Evolutionary conservation across 495 filamentous ascomycete genomes (phyloP).

Genomic region (Xylaria palmicola): DNA sequence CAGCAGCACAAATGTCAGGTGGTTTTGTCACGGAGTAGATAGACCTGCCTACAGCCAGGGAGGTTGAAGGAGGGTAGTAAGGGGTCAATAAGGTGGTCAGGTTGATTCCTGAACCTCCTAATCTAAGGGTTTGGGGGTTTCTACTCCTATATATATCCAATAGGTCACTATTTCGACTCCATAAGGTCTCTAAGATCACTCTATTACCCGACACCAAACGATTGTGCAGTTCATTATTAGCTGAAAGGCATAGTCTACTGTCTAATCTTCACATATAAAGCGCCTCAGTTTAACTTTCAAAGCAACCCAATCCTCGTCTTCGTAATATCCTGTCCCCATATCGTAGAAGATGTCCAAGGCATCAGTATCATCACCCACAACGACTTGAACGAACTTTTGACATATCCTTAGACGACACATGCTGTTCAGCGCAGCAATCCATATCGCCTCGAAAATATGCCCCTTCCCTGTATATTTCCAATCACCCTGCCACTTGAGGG

Average conservation of each 20-base stretch:
- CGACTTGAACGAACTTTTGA: slow-evolving; percentile 4
- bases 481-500: slow-evolving; percentile 12
- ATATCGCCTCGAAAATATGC: slow-evolving; percentile 22
- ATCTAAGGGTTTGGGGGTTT: no score
- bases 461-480: slow-evolving; percentile 21
- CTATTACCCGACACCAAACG: neutral
- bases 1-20: no score
- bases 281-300: neutral
- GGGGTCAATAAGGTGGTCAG: no score
- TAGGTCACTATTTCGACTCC: no score
- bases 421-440: slow-evolving; percentile 19
- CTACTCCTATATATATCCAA: no score
- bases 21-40: no score
- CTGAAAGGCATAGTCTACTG: neutral
- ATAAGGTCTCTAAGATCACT: neutral
- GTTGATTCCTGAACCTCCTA: no score
- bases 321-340: neutral
- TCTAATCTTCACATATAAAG: neutral
- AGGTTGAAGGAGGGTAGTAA: no score
- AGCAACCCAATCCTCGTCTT: neutral
- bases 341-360: slow-evolving; percentile 1
- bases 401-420: slow-evolving; percentile 5
- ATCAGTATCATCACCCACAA: neutral
- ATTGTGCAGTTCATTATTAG: neutral
- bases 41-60: no score